Evolutionary conservation across 352 stramenopile species (phyloP), one percentile per base, ranked within the genome.

Genomic region (Elongisporangium undulatum): DNA sequence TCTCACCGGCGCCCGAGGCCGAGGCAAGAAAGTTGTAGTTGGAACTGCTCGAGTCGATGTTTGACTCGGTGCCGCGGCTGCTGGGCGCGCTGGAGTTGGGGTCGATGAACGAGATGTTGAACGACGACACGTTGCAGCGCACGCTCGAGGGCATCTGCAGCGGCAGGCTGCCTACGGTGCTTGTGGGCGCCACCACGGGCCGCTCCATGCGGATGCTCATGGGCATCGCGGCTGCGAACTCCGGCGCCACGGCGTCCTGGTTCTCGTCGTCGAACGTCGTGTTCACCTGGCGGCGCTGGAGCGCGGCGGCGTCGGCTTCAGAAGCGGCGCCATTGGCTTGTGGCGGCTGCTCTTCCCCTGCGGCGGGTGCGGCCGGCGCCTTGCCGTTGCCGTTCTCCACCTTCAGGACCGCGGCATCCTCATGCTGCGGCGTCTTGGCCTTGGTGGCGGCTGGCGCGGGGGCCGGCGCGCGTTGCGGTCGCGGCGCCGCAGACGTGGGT

Each of bases 91-190:
- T 75, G 51, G 74, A 58, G 15, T 54, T 77, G 22, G 73, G 70
- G 55, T 82, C 73, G 58, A 82, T 82, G 58, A 82, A 82, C 56
- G 73, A 82, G 38, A 82, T 82, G 38, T 64, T 82, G 39, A 82
- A 82, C 48, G 70, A 79, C 54, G 73, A 82, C 52, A 79, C 77
- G 66, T 82, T 79, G 55, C 64, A 71, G 39, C 73, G 73, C 19
- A 82, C 73, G 51, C 64, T 82, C 39, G 73, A 71, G 10, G 73
- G 73, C 9, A 82, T 62, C 48, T 79, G 64, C 16, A 82, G 66
- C 56, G 21, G 59, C 49, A 58, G 57, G 52, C 51, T 73, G 29
- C 29, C 29, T 9, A 41, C 64, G 12, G 56, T 63, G 24, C 52
- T 62, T 17, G 62, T 29, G 1, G 23, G 24, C 1, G 57, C 56